Percentiles rank a stretch among this genome's conserved stretches.
Conservation (phyloP, 2,329 filamentous ascomycete genomes). For the Fusarium tricinctum region DNA sequence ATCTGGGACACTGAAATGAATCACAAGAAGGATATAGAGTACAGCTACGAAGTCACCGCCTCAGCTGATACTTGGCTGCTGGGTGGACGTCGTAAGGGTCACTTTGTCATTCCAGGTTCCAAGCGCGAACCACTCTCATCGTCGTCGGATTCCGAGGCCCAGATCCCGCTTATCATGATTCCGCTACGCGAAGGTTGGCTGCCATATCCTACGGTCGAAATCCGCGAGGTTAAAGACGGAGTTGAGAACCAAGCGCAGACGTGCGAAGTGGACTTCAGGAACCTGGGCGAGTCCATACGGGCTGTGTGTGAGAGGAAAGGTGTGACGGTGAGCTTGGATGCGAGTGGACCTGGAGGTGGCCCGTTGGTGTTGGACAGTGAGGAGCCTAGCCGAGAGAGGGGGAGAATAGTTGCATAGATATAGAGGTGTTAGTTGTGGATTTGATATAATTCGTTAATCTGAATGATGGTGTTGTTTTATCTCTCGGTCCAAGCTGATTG, state of each 20-base stretch:
- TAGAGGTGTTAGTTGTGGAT: constrained; percentile 9
- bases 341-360: constrained; percentile 74
- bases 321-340: constrained; percentile 80
- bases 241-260: constrained; percentile 50
- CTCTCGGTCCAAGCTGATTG: background rate
- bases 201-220: constrained; percentile 83
- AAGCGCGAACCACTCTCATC: constrained; percentile 60
- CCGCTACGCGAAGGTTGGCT: constrained; percentile 83
- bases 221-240: constrained; percentile 69
- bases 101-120: constrained; percentile 73
- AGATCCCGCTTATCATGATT: constrained; percentile 80
- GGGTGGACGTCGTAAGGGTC: constrained; percentile 83
- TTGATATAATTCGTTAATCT: constrained; percentile 4
- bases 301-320: constrained; percentile 79
- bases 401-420: constrained; percentile 56
- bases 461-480: background rate
- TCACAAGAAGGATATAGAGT: constrained; percentile 71
- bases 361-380: constrained; percentile 77
- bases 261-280: constrained; percentile 86
- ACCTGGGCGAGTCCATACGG: constrained; percentile 80
- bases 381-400: constrained; percentile 48
- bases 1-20: constrained; percentile 68
- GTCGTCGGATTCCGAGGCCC: constrained; percentile 65
- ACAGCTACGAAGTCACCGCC: constrained; percentile 85
- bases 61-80: constrained; percentile 85